Conservation (phyloP, 176 grass and related monocot species). For the Hordeum vulgare region DNA sequence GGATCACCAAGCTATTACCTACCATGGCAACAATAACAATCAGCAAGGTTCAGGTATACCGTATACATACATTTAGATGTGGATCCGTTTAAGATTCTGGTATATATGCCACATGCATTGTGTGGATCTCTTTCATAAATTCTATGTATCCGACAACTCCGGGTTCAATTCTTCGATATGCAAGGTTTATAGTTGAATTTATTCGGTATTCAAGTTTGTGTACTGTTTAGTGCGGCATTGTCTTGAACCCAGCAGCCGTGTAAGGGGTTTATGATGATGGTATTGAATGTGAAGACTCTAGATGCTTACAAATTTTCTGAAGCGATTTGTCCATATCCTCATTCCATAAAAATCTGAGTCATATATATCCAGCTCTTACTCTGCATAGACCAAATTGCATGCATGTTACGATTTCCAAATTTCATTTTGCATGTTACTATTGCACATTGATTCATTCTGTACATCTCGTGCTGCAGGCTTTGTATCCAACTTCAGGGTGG, state of each 20-base stretch:
- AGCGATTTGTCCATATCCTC: neutral
- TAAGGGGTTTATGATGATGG: neutral
- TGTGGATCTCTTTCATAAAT: neutral
- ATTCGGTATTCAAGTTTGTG: neutral
- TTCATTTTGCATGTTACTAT: neutral
- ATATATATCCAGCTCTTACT: no score
- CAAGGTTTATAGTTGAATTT: neutral
- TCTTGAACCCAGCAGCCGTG: neutral
- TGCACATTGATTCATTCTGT: neutral
- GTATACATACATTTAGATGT: neutral
- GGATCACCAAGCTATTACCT: constrained; percentile 9
- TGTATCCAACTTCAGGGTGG: neutral
- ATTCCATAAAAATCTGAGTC: neutral
- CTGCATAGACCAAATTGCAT: neutral
- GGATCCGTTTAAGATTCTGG: neutral
- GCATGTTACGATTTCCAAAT: neutral
- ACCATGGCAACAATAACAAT: neutral
- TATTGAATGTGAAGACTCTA: neutral
- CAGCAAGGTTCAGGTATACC: constrained; percentile 31
- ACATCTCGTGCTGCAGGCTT: constrained; percentile 17
- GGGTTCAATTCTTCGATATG: neutral
- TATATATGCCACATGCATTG: no score
- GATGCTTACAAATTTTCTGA: neutral
- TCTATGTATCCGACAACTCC: neutral
- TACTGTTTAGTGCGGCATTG: neutral